Percentiles rank a stretch among this genome's conserved stretches.
Conservation (phyloP, 768 basidiomycete genomes). For the Sporobolomyces phaffii region DNA sequence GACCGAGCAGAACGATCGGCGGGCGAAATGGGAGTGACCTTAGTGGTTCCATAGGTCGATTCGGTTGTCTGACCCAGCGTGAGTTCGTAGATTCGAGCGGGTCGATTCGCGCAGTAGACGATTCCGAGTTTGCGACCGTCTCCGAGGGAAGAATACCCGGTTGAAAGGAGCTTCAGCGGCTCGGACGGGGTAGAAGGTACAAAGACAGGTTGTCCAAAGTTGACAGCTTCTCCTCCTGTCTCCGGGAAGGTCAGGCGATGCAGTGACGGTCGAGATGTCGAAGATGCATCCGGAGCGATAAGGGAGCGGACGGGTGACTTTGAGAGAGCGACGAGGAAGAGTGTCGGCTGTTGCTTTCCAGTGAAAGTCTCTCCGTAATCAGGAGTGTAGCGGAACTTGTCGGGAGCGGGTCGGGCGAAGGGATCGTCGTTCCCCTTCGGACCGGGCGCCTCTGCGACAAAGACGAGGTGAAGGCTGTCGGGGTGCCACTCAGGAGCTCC, state of each 20-base stretch:
- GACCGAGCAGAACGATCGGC: conserved; percentile 56
- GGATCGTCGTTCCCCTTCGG: conserved; percentile 31
- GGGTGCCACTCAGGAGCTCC: conserved; percentile 56
- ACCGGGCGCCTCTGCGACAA: conserved; percentile 57
- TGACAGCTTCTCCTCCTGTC: not conserved
- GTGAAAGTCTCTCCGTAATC: conserved; percentile 61
- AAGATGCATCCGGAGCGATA: no score
- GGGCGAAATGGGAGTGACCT: conserved; percentile 1
- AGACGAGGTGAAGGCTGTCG: conserved; percentile 55
- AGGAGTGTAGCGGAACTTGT: conserved; percentile 55
- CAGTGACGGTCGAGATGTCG: not conserved
- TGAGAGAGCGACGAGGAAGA: conserved; percentile 57
- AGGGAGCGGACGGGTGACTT: no score
- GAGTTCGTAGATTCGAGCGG: conserved; percentile 57
- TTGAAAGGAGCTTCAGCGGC: conserved; percentile 51
- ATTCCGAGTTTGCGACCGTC: conserved; percentile 61
- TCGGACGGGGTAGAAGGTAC: conserved; percentile 42
- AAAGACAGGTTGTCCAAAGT: conserved; percentile 60
- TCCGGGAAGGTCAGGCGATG: conserved; percentile 17
- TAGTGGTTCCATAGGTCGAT: not conserved
- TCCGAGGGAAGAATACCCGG: conserved; percentile 58
- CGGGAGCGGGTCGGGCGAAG: conserved; percentile 39
- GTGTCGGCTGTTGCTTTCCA: conserved; percentile 54
- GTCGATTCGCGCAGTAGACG: conserved; percentile 59
- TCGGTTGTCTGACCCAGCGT: conserved; percentile 34